Conservation (phyloP, 2,329 filamentous ascomycete genomes). For the Didymella exigua region DNA sequence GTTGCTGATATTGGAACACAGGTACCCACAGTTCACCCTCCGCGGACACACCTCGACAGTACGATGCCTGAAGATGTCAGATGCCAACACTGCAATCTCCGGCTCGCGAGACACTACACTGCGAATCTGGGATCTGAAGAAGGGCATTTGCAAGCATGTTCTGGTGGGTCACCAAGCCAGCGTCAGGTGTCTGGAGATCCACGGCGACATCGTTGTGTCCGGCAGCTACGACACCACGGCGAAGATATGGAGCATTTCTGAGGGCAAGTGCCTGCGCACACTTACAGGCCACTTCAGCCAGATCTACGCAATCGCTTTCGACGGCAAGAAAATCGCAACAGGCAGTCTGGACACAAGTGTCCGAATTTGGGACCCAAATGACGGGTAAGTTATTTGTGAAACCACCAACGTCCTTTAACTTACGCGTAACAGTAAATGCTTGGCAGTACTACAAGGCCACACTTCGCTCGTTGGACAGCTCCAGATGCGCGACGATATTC, state of each 20-base stretch:
- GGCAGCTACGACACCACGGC: slow-evolving; percentile 98
- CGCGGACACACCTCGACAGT: slow-evolving; percentile 97
- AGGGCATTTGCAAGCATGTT: slow-evolving; percentile 87
- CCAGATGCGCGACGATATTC: slow-evolving; percentile 91
- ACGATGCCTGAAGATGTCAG: slow-evolving; percentile 96
- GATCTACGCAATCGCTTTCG: slow-evolving; percentile 98
- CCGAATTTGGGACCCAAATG: slow-evolving; percentile 90
- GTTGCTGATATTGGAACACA: slow-evolving; percentile 22
- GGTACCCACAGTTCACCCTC: slow-evolving; percentile 61
- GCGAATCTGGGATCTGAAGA: slow-evolving; percentile 90
- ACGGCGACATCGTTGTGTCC: slow-evolving; percentile 95
- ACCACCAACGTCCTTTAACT: slow-evolving; percentile 15
- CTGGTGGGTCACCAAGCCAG: slow-evolving; percentile 94
- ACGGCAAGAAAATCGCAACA: slow-evolving; percentile 89
- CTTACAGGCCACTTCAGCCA: slow-evolving; percentile 96
- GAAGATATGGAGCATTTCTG: slow-evolving; percentile 96
- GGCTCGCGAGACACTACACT: slow-evolving; percentile 94
- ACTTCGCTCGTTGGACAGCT: slow-evolving; percentile 96
- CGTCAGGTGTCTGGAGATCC: slow-evolving; percentile 92
- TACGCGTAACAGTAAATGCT: slow-evolving; percentile 62
- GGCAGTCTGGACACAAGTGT: slow-evolving; percentile 97
- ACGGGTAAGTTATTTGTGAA: slow-evolving; percentile 66
- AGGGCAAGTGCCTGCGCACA: slow-evolving; percentile 89
- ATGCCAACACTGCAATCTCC: slow-evolving; percentile 91
- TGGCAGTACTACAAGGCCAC: slow-evolving; percentile 93